Evolutionary conservation across 371 early-diverging fungal species (phyloP).

Genomic region (Cokeromyces recurvatus): DNA sequence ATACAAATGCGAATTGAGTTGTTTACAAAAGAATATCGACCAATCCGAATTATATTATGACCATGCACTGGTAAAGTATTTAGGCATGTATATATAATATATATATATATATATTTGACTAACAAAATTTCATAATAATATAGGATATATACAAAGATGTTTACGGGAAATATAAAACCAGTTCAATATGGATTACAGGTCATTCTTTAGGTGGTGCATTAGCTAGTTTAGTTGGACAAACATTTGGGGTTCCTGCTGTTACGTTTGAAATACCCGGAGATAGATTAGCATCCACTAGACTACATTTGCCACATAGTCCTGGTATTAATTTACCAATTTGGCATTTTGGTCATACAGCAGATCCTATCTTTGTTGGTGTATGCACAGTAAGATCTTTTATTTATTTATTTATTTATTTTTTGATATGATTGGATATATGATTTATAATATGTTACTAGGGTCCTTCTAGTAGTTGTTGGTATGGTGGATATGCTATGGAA

Average conservation of each 20-base stretch:
- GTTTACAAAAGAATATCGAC: conserved; percentile 56
- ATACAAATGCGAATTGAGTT: conserved; percentile 60
- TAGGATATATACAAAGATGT: too few relatives aligned
- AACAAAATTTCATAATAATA: too few relatives aligned
- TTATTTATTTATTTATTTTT: background rate
- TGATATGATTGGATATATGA: conserved; percentile 1
- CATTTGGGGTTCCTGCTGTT: conserved; percentile 83
- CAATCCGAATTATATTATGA: conserved; percentile 77
- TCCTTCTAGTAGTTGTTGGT: conserved; percentile 75
- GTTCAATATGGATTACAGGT: conserved; percentile 85
- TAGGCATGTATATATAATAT: too few relatives aligned
- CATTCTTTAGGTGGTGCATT: conserved; percentile 93
- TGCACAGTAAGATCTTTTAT: conserved; percentile 63
- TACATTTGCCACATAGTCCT: conserved; percentile 72
- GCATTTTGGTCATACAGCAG: conserved; percentile 91
- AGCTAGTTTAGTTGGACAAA: conserved; percentile 76
- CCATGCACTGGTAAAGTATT: conserved; percentile 61
- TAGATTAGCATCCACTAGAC: conserved; percentile 65
- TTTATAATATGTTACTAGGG: conserved; percentile 49
- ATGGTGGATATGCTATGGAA: conserved; percentile 90
- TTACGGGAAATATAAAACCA: conserved; percentile 72
- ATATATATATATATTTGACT: too few relatives aligned
- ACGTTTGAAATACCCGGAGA: conserved; percentile 92
- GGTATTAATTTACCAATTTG: conserved; percentile 69
- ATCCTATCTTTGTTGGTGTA: conserved; percentile 90